Conservation (phyloP, 2,329 filamentous ascomycete species). For the Colletotrichum viniferum region DNA sequence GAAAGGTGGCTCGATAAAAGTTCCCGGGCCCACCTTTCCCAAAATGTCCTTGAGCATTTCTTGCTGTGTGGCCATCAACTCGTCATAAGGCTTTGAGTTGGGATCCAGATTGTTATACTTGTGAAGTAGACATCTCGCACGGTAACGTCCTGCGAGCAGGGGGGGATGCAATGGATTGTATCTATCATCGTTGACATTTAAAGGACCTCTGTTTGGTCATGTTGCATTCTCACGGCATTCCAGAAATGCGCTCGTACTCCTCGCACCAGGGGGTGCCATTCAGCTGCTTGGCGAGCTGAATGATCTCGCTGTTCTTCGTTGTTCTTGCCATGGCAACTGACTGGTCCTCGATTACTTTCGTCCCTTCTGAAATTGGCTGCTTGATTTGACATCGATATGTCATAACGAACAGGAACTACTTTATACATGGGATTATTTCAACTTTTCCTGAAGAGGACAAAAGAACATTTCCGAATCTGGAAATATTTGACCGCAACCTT, state of each 20-base stretch:
- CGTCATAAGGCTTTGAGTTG: slow-evolving; percentile 41
- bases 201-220: neutral
- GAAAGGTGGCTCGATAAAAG: slow-evolving; percentile 65
- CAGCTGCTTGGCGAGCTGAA: neutral
- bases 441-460: neutral
- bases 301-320: neutral
- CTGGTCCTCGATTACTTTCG: neutral
- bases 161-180: slow-evolving; percentile 55
- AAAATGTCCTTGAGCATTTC: slow-evolving; percentile 54
- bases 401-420: neutral
- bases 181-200: neutral
- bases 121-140: slow-evolving; percentile 58
- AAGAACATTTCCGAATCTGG: neutral
- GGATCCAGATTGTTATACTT: slow-evolving; percentile 64
- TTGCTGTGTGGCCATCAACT: slow-evolving; percentile 41
- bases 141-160: slow-evolving; percentile 53
- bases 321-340: neutral
- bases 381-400: neutral
- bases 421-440: neutral
- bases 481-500: neutral
- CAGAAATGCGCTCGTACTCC: slow-evolving; percentile 67
- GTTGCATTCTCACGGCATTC: slow-evolving; percentile 45
- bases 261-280: slow-evolving; percentile 38
- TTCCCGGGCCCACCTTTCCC: slow-evolving; percentile 52
- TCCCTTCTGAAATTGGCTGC: neutral